These are phyloP conservation scores for Gnomoniopsis sp. DNA, from an alignment of 2,329 filamentous ascomycete genomes.

Conservation along the genomic window DNA sequence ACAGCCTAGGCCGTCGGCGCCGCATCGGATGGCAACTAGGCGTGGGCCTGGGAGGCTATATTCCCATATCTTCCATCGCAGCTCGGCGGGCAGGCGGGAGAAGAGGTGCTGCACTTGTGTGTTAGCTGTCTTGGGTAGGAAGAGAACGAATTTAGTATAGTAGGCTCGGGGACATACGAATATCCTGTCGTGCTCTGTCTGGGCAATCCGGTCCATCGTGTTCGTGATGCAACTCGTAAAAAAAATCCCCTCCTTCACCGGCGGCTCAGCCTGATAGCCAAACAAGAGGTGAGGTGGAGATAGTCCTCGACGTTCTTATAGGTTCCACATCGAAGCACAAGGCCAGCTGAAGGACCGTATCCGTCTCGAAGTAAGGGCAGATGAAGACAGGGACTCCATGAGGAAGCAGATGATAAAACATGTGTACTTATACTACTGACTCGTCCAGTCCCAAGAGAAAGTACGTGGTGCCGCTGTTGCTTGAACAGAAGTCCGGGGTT, in stretches of 20 bases:
- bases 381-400: neutral
- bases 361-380: neutral
- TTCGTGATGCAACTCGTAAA: neutral
- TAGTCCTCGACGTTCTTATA: neutral
- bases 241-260: neutral
- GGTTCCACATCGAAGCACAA: neutral
- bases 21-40: slow-evolving; percentile 41
- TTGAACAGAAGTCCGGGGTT: slow-evolving; percentile 3
- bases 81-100: slow-evolving; percentile 39
- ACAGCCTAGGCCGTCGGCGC: slow-evolving; percentile 20
- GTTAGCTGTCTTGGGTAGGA: neutral
- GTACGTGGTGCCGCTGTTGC: neutral
- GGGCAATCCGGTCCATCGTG: neutral
- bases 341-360: neutral
- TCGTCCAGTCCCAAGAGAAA: neutral
- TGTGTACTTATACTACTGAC: slow-evolving; percentile 5
- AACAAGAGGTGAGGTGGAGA: neutral
- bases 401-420: neutral
- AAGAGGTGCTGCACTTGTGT: slow-evolving; percentile 36
- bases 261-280: neutral
- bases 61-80: slow-evolving; percentile 46
- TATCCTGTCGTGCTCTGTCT: slow-evolving; percentile 3
- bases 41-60: slow-evolving; percentile 40
- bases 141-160: neutral
- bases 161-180: slow-evolving; percentile 7